Evolutionary conservation across 768 basidiomycete species (phyloP), one percentile per base, ranked within the genome.

Genomic region (Mycena amicta): DNA sequence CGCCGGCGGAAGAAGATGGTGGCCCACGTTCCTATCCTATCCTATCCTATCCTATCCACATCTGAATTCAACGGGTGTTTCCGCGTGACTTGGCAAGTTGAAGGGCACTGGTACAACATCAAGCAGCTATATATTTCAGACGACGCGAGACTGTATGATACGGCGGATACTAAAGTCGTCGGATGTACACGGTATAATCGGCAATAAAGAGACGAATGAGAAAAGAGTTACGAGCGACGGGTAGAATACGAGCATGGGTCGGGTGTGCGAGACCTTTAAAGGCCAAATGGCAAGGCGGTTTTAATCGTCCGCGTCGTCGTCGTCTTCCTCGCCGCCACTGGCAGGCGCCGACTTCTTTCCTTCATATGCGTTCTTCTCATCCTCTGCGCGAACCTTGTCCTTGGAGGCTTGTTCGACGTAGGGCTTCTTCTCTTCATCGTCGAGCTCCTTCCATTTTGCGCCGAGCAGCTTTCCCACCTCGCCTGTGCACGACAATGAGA

Each of bases 391-490:
- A 59, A 78, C 71, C 82, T 97, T 98, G 77, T 98, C 95, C 55
- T 82, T 81, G 39, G 88, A 85, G 47, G 96, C 95, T 73, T 89
- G 85, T 54, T 93, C 90, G 58, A 89, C 66, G 78, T 96, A 98
- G 16, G 93, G 94, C 94, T 92, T 92, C 82, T 94, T 96, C 80
- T 97, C 94, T 31, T 84, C 83, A 4, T 94, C 93, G 53, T 86
- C 86, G 67, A 97, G 83, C 72, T 93, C 93, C 82, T 97, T 98
- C 96, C 96, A 98, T 77, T 94, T 95, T 52, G 89, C 89, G 40
- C 96, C 96, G 58, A 98, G 87, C 46, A 97, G 82, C 77, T 95
- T 97, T 67, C 95, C 96, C 58, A 97, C 84, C 73, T 96, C 93
- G 63, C 93, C 92, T 93, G 70, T 28, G 53, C 37, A 55, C 5